Conservation (phyloP, 805 yeast species). For the Suhomyces canberraensis region DNA sequence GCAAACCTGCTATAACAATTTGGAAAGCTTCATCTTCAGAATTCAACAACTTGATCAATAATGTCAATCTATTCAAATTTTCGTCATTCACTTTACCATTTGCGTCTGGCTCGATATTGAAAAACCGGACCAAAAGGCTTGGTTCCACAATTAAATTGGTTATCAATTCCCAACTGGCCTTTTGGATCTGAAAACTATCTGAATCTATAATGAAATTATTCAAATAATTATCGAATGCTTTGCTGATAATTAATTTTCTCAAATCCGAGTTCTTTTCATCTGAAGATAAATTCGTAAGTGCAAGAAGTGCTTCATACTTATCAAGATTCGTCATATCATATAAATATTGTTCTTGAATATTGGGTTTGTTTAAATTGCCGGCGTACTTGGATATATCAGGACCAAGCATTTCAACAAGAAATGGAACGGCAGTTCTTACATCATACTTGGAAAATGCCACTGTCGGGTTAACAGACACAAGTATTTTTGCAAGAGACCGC, state of each 20-base stretch:
- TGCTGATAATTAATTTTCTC: constrained; percentile 36
- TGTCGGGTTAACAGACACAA: constrained; percentile 43
- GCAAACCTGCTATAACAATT: constrained; percentile 31
- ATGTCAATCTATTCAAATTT: constrained; percentile 24
- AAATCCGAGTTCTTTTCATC: constrained; percentile 35
- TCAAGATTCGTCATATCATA: constrained; percentile 38
- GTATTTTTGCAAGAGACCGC: constrained; percentile 42
- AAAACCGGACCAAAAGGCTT: constrained; percentile 49
- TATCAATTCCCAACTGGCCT: constrained; percentile 60
- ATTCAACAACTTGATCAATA: constrained; percentile 33
- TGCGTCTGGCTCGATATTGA: constrained; percentile 41
- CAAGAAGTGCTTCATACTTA: constrained; percentile 55
- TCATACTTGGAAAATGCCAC: constrained; percentile 40
- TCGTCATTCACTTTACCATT: constrained; percentile 12
- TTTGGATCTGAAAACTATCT: constrained; percentile 45
- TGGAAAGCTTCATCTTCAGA: constrained; percentile 30
- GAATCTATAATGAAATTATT: constrained; percentile 39
- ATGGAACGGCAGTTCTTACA: constrained; percentile 43
- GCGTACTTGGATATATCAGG: constrained; percentile 24
- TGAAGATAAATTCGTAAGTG: constrained; percentile 66
- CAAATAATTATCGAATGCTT: constrained; percentile 46
- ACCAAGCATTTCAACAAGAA: constrained; percentile 46
- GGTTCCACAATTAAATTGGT: constrained; percentile 53
- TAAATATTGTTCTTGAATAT: constrained; percentile 14
- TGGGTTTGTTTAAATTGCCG: constrained; percentile 5